Conservation (phyloP, 2,329 filamentous ascomycete genomes). For the Penicillium hordei region DNA sequence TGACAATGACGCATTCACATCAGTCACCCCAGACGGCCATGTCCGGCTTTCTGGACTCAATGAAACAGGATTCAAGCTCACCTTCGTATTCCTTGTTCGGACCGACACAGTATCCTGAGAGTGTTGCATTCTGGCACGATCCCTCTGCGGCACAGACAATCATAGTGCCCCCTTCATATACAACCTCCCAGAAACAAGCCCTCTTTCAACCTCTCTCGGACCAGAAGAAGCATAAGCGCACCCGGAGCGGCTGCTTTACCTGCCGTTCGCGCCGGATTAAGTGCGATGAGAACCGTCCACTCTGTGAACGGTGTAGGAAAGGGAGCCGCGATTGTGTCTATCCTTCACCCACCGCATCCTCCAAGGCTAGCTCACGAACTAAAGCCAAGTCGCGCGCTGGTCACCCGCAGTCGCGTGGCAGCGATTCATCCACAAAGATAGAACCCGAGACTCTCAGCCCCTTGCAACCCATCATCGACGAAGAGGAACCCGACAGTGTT, state of each 20-base stretch:
- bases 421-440: constrained; percentile 53
- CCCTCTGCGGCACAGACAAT: constrained; percentile 24
- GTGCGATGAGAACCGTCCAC: constrained; percentile 87
- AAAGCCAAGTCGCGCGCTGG: constrained; percentile 45
- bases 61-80: constrained; percentile 28
- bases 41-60: constrained; percentile 29
- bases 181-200: constrained; percentile 27
- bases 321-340: constrained; percentile 89
- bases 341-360: constrained; percentile 60
- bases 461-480: constrained; percentile 46
- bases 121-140: constrained; percentile 47
- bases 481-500: constrained; percentile 38
- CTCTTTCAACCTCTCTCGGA: constrained; percentile 49
- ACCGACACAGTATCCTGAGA: constrained; percentile 42
- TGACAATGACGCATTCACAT: constrained; percentile 34
- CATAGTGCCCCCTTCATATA: constrained; percentile 19
- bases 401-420: constrained; percentile 44
- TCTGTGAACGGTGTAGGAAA: constrained; percentile 89
- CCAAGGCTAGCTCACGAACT: constrained; percentile 43
- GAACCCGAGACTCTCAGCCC: constrained; percentile 43
- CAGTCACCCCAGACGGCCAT: constrained; percentile 32
- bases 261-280: constrained; percentile 87
- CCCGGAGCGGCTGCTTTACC: constrained; percentile 89
- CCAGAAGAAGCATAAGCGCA: constrained; percentile 87
- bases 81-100: constrained; percentile 38